Percentiles rank a stretch among this genome's conserved stretches.
Conservation (phyloP, 2,329 filamentous ascomycete species). For the Triangularia setosa region DNA sequence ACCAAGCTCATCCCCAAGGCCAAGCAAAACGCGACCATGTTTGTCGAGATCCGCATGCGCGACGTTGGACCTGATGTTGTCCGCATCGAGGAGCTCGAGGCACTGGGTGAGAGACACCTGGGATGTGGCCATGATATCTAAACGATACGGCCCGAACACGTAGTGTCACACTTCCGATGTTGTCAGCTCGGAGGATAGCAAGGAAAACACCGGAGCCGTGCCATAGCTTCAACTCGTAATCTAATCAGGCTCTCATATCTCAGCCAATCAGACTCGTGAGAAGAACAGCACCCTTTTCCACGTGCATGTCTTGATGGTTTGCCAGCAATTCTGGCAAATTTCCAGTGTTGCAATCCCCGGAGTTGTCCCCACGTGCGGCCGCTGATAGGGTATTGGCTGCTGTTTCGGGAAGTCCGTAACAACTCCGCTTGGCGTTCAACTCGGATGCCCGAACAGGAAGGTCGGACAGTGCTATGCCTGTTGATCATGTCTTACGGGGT, state of each 20-base stretch:
- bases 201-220: not conserved
- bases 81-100: conserved; percentile 33
- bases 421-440: not conserved
- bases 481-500: not conserved
- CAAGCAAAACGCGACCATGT: conserved; percentile 25
- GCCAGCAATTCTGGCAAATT: not conserved
- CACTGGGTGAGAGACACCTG: conserved; percentile 33
- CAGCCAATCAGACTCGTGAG: not conserved
- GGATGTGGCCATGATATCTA: conserved; percentile 35
- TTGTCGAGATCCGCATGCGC: conserved; percentile 21
- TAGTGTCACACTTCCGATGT: not conserved
- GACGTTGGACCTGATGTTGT: conserved; percentile 20
- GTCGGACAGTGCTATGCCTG: not conserved
- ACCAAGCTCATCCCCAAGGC: conserved; percentile 32
- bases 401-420: not conserved
- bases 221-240: not conserved
- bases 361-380: not conserved
- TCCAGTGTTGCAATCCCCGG: not conserved
- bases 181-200: not conserved
- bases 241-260: not conserved
- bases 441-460: not conserved
- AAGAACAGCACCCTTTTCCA: not conserved
- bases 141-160: not conserved
- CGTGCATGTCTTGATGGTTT: not conserved
- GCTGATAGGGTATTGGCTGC: not conserved